Percentiles rank a stretch among this genome's conserved stretches.
These are phyloP conservation scores for Neurospora sublineolata DNA, from an alignment of 495 filamentous ascomycete species.

Conservation along the genomic window DNA sequence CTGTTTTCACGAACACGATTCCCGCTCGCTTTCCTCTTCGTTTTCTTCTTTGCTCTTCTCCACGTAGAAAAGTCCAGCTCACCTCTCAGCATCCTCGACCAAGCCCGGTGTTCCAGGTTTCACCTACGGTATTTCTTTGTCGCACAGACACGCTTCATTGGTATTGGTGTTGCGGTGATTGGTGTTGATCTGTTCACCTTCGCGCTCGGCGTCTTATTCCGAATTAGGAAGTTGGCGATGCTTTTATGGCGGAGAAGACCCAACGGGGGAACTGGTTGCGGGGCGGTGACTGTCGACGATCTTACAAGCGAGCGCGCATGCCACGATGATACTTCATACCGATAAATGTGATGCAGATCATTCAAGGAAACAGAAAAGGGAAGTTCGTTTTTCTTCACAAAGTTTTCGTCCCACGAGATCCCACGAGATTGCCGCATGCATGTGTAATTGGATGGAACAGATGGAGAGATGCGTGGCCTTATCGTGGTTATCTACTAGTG, in stretches of 20 bases:
- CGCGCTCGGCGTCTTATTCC: not conserved
- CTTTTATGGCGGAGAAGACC: not conserved
- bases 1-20: not conserved
- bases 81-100: not conserved
- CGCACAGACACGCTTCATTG: not conserved
- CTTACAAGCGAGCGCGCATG: not conserved
- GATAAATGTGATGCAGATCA: not conserved
- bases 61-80: not conserved
- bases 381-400: not conserved
- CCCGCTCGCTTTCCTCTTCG: not conserved
- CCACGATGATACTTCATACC: not conserved
- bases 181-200: not conserved
- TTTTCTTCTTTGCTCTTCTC: not conserved
- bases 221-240: slow-evolving; percentile 2
- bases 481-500: slow-evolving; percentile 1
- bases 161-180: not conserved
- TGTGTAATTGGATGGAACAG: not conserved
- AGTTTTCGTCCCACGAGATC: not conserved
- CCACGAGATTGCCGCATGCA: not conserved
- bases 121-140: not conserved
- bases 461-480: slow-evolving; percentile 8
- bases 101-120: not conserved
- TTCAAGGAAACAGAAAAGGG: not conserved
- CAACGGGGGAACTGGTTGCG: slow-evolving; percentile 2
- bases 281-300: slow-evolving; percentile 4